Evolutionary conservation across 2,329 filamentous ascomycete species (phyloP), one percentile per base, ranked within the genome.

Genomic region (Hymenoscyphus fraxineus): DNA sequence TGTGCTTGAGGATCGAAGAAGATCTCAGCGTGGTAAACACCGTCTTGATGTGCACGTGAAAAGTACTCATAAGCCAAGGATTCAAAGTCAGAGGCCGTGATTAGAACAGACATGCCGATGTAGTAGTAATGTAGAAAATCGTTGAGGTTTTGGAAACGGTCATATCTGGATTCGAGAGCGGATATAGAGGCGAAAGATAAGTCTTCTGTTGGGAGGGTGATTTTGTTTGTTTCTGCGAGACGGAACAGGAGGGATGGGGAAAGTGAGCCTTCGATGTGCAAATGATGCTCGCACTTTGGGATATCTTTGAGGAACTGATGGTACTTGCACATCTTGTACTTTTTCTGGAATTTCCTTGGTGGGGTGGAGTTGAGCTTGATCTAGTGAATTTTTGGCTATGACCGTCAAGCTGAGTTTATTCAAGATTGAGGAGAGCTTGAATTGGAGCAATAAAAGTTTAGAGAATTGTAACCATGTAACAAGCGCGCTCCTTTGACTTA

Each of bases 1-100:
- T 93, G 91, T 1, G 88, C 89, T 76, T 93, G 90, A 1, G 90
- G 90, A 74, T 93, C 91, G 78, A 93, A 93, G 78, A 92, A 93
- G 68, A 92, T 82, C 76, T 93, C 90, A 15, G 88, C 88, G 73
- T 93, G 90, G 59, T 84, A 81, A 1, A 93, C 86, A 44, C 85
- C 85, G 67, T 92, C 86, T 1, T 78, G 77, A 39, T 85, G 81
- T 2, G 88, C 90, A 64, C 82, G 84, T 39, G 80, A 73, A 75
- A 93, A 89, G 78, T 93, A 93, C 67, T 84, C 83, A 80, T 85
- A 90, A 5, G 88, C 89, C 12, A 94, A 81, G 61, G 83, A 84
- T 74, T 90, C 88, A 71, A 91, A 93, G 77, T 93, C 91, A n/a
- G 79, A 77, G 19, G 82, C 78, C 5, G 83, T 82, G 64, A 88